phyloP scores from a whole-genome alignment of 345 rosid genomes.

The Eucalyptus polyanthemos region DNA sequence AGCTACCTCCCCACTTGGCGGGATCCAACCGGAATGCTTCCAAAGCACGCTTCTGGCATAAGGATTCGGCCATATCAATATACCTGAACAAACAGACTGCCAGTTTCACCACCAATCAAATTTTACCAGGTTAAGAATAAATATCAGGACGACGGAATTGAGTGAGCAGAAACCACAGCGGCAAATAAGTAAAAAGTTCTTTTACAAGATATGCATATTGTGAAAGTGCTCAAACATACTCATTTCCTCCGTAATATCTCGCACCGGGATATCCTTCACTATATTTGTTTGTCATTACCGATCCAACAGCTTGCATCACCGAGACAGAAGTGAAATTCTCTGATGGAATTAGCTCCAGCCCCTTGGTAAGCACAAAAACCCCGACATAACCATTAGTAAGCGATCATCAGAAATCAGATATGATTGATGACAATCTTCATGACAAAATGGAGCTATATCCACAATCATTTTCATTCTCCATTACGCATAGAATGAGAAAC shows the following conservation, averaged over 20 bases:
- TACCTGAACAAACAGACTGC: constrained; percentile 38
- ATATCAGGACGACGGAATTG: neutral
- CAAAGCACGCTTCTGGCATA: constrained; percentile 93
- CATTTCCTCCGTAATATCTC: constrained; percentile 99
- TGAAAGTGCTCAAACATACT: constrained; percentile 29
- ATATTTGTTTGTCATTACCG: constrained; percentile 97
- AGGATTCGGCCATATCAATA: constrained; percentile 95
- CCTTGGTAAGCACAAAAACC: constrained; percentile 31
- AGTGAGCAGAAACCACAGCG: neutral
- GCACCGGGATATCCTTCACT: constrained; percentile 99
- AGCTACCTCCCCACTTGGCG: constrained; percentile 95
- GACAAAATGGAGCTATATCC: neutral
- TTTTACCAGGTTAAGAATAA: neutral
- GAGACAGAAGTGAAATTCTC: constrained; percentile 98
- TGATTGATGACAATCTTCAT: neutral
- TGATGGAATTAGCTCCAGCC: constrained; percentile 94
- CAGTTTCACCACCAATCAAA: neutral
- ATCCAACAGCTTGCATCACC: constrained; percentile 99
- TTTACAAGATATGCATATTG: neutral
- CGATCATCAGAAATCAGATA: neutral
- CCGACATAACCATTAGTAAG: neutral
- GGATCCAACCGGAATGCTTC: constrained; percentile 96
- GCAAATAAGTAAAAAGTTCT: neutral
- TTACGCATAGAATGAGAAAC: neutral
- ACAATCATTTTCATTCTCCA: neutral